phyloP scores from a whole-genome alignment of 2,329 filamentous ascomycete species.

The Microthyrium microscopicum region DNA sequence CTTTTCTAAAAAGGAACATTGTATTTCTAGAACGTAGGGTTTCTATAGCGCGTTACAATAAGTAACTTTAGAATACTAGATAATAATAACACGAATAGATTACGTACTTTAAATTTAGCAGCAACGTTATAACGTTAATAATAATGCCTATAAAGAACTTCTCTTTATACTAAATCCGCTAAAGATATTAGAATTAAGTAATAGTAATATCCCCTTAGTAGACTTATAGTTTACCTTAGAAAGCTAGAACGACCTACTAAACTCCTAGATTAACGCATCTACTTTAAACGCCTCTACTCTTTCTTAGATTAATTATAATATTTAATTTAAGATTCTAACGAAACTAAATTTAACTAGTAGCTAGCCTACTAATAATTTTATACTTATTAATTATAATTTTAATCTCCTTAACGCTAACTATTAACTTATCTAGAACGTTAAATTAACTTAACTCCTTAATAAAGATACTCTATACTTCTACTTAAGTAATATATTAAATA shows the following conservation, averaged over 20 bases:
- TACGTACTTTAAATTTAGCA: constrained; percentile 2
- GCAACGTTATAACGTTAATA: constrained; percentile 4
- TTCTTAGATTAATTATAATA: constrained; percentile 3
- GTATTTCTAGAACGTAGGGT: constrained; percentile 3
- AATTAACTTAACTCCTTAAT: not conserved
- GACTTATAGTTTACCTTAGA: constrained; percentile 1
- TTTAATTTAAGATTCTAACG: constrained; percentile 3
- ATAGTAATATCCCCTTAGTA: constrained; percentile 1
- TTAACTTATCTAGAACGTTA: no score
- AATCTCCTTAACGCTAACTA: constrained; percentile 2
- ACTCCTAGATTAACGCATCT: constrained; percentile 1
- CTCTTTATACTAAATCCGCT: constrained; percentile 1
- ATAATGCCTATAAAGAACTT: constrained; percentile 5
- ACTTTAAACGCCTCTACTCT: constrained; percentile 5
- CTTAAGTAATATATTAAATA: constrained; percentile 4
- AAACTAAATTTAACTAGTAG: constrained; percentile 4
- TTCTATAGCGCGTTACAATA: not conserved
- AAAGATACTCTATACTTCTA: constrained; percentile 1
- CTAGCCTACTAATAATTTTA: constrained; percentile 1
- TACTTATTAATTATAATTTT: constrained; percentile 1
- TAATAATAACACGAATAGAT: constrained; percentile 2
- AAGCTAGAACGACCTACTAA: constrained; percentile 2
- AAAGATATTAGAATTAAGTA: constrained; percentile 4
- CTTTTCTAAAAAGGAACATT: constrained; percentile 1
- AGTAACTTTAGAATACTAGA: constrained; percentile 1